A percentile compares a stretch with the other conserved stretches of the same genome.
Conservation (phyloP, 805 yeast genomes). For the Tetrapisispora iriomotensis region DNA sequence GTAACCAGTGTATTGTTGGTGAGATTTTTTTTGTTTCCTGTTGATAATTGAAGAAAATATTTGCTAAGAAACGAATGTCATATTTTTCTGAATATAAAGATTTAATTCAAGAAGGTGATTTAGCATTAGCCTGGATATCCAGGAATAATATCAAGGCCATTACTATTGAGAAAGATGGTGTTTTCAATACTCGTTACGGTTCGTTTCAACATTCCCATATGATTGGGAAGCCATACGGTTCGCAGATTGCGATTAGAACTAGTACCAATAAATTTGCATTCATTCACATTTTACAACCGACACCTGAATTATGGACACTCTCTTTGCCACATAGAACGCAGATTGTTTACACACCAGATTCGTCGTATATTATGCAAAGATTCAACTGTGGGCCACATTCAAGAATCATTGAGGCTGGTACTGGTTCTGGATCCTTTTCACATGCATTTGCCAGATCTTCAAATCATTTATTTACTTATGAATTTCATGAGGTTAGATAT, state of each 20-base stretch:
- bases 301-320: slow-evolving; percentile 94
- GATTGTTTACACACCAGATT: slow-evolving; percentile 93
- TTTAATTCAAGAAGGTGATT: slow-evolving; percentile 72
- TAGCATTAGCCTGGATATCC: slow-evolving; percentile 78
- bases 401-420: slow-evolving; percentile 89
- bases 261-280: slow-evolving; percentile 54
- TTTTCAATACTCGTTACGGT: slow-evolving; percentile 81
- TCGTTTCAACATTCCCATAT: slow-evolving; percentile 74
- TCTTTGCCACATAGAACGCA: slow-evolving; percentile 96
- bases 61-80: slow-evolving; percentile 2
- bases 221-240: slow-evolving; percentile 75
- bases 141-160: slow-evolving; percentile 74
- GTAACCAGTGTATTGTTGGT: no score
- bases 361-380: slow-evolving; percentile 81
- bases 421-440: slow-evolving; percentile 93
- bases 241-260: slow-evolving; percentile 64
- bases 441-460: slow-evolving; percentile 85
- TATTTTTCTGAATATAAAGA: slow-evolving; percentile 50
- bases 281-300: slow-evolving; percentile 79
- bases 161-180: slow-evolving; percentile 45
- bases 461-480: slow-evolving; percentile 74
- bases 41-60: no score
- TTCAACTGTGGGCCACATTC: slow-evolving; percentile 65
- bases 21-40: no score
- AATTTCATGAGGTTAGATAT: slow-evolving; percentile 81